These are phyloP conservation scores for Botryotinia convoluta DNA, from an alignment of 2,329 filamentous ascomycete genomes.

Conservation along the genomic window DNA sequence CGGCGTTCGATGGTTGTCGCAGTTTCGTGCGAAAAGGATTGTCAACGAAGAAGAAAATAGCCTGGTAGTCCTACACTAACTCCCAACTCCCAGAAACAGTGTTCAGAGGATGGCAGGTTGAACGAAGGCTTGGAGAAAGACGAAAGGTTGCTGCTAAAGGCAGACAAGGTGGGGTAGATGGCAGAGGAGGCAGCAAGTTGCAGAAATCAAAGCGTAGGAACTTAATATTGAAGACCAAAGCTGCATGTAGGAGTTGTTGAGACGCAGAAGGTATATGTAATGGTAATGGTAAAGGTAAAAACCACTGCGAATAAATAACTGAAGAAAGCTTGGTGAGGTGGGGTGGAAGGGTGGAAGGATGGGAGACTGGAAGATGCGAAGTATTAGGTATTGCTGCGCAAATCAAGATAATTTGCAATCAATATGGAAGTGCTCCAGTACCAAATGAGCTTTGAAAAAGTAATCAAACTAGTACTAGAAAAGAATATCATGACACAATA, in stretches of 20 bases:
- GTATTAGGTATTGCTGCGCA: background rate
- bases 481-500: background rate
- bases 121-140: background rate
- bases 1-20: background rate
- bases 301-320: background rate
- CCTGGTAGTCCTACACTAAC: background rate
- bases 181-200: background rate
- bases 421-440: background rate
- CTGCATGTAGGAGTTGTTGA: background rate
- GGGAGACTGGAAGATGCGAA: background rate
- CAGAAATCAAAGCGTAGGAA: background rate
- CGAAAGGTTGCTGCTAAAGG: background rate
- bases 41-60: background rate
- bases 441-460: background rate
- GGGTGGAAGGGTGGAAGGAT: too few relatives aligned
- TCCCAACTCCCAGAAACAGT: background rate
- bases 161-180: background rate
- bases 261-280: background rate
- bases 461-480: background rate
- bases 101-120: background rate
- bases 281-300: background rate
- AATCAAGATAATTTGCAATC: background rate
- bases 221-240: background rate
- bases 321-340: background rate
- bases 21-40: background rate